phyloP scores from a whole-genome alignment of 2,329 filamentous ascomycete genomes.

The Meredithiella fracta region DNA sequence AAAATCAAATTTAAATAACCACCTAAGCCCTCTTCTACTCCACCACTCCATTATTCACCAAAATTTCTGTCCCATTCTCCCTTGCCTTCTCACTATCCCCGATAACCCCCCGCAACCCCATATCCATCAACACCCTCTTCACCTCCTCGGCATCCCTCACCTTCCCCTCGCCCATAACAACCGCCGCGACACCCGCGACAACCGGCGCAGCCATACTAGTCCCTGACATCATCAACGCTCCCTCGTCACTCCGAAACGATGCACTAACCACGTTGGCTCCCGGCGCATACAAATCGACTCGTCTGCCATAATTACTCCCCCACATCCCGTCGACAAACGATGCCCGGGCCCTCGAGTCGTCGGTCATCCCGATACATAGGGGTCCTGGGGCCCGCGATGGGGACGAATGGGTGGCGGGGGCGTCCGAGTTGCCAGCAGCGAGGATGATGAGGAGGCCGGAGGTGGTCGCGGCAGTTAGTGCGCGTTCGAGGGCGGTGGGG shows the following conservation, averaged over 20 bases:
- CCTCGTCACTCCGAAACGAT: not conserved
- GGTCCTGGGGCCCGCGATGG: not conserved
- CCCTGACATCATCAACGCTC: not conserved
- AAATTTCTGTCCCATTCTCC: not conserved
- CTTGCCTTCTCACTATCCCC: not conserved
- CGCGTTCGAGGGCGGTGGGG: not conserved
- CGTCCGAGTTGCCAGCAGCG: not conserved
- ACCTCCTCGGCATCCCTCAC: not conserved
- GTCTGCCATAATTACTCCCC: not conserved
- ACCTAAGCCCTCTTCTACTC: no score
- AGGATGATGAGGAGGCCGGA: not conserved
- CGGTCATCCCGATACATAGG: not conserved
- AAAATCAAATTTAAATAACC: not conserved
- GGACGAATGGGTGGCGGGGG: not conserved
- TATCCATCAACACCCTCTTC: not conserved
- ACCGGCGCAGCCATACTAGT: not conserved
- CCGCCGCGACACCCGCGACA: not conserved
- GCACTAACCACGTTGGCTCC: not conserved
- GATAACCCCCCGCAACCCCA: not conserved
- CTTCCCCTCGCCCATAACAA: not conserved
- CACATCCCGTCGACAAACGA: not conserved
- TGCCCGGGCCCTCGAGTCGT: not conserved
- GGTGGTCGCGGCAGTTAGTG: not conserved
- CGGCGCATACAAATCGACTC: not conserved
- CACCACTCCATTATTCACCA: not conserved